Percentiles rank a stretch among this genome's conserved stretches.
Evolutionary conservation across 2,329 filamentous ascomycete species (phyloP).

Genomic region (Colletotrichum shisoi): DNA sequence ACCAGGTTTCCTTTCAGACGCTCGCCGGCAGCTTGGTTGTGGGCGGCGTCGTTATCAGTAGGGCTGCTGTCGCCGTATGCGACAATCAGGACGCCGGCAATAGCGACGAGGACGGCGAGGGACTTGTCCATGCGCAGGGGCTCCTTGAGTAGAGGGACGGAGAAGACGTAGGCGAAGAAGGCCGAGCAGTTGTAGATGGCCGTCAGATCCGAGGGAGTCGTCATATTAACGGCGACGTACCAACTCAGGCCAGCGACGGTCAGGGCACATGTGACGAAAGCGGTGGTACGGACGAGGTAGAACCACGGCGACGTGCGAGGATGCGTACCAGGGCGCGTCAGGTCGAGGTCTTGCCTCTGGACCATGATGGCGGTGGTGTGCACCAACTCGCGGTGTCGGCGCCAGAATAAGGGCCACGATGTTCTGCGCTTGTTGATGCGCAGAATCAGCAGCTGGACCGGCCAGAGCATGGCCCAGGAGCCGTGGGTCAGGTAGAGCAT

Average conservation of each 20-base stretch:
- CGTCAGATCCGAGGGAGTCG: constrained; percentile 90
- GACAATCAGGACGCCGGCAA: constrained; percentile 89
- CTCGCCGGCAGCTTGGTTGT: constrained; percentile 60
- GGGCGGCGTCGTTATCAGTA: constrained; percentile 57
- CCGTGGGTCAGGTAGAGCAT: constrained; percentile 99
- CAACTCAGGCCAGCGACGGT: constrained; percentile 92
- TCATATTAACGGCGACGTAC: constrained; percentile 95
- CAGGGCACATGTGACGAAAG: constrained; percentile 82
- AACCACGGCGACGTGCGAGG: constrained; percentile 56
- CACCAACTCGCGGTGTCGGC: constrained; percentile 62
- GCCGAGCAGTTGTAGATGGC: constrained; percentile 99
- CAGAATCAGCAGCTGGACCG: constrained; percentile 79
- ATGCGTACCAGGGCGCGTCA: constrained; percentile 56
- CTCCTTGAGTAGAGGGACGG: constrained; percentile 86
- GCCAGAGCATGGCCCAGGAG: constrained; percentile 92
- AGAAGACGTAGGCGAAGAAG: constrained; percentile 98
- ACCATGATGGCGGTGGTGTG: constrained; percentile 78
- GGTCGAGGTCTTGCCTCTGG: constrained; percentile 75
- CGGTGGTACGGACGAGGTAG: constrained; percentile 82
- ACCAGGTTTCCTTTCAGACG: constrained; percentile 86
- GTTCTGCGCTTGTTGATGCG: constrained; percentile 79
- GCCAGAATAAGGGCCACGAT: constrained; percentile 88
- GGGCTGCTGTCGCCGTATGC: constrained; percentile 81
- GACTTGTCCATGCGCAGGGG: constrained; percentile 85
- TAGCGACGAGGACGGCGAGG: constrained; percentile 84